phyloP scores from a whole-genome alignment of 768 basidiomycete species.

The Panaeolus cyanescens region DNA sequence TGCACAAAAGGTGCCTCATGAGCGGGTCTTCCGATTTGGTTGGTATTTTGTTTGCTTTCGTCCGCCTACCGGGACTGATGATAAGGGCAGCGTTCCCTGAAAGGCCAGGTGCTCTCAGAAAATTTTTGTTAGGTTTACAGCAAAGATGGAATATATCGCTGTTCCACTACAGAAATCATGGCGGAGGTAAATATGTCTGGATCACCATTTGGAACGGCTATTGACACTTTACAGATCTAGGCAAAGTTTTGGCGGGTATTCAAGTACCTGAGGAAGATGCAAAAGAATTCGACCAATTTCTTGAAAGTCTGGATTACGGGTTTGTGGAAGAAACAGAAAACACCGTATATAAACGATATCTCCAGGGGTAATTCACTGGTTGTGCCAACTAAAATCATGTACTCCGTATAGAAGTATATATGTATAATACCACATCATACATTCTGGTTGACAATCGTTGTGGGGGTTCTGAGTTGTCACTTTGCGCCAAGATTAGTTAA shows the following conservation, averaged over 20 bases:
- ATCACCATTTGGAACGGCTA: not conserved
- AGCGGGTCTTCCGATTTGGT: conserved; percentile 94
- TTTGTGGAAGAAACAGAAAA: conserved; percentile 96
- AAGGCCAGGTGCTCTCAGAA: conserved; percentile 86
- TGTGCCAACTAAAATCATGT: not conserved
- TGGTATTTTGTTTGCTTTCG: conserved; percentile 26
- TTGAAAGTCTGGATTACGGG: conserved; percentile 78
- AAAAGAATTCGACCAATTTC: conserved; percentile 70
- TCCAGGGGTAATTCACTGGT: conserved; percentile 31
- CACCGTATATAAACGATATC: conserved; percentile 76
- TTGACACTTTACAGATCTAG: conserved; percentile 61
- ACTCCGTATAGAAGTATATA: not conserved
- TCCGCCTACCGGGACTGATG: conserved; percentile 2
- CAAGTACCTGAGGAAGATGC: conserved; percentile 80
- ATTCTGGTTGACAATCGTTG: not conserved
- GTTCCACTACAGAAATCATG: conserved; percentile 98
- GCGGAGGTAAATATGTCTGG: conserved; percentile 67
- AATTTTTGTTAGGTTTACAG: conserved; percentile 84
- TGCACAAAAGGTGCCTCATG: conserved; percentile 70
- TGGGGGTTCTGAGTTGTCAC: not conserved
- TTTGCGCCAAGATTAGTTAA: not conserved
- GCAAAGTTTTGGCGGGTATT: conserved; percentile 90
- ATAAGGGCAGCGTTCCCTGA: conserved; percentile 85
- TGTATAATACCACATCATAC: not conserved
- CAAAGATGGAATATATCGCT: conserved; percentile 92